These are phyloP conservation scores for Gardenia jasminoides DNA, from an alignment of 257 asterid species.

Conservation along the genomic window DNA sequence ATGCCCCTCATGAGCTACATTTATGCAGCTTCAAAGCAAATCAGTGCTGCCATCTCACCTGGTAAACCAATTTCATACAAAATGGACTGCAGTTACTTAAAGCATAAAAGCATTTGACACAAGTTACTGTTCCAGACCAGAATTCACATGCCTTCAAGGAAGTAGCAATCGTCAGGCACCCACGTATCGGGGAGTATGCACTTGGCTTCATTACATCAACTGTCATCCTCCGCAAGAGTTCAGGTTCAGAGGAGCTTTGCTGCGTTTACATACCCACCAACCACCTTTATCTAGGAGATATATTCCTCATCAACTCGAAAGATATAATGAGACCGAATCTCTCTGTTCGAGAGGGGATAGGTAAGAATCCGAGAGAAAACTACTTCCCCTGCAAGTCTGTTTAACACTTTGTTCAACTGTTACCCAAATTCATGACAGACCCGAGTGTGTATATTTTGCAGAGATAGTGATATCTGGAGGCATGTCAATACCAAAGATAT, in stretches of 20 bases:
- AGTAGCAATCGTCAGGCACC: conserved; percentile 77
- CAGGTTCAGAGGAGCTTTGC: conserved; percentile 77
- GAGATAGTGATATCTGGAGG: conserved; percentile 85
- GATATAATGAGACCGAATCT: conserved; percentile 76
- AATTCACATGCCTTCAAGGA: conserved; percentile 83
- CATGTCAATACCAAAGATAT: conserved; percentile 65
- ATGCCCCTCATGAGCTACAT: conserved; percentile 84
- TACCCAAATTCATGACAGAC: not conserved
- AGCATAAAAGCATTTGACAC: conserved; percentile 2
- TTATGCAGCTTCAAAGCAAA: conserved; percentile 74
- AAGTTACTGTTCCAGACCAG: conserved; percentile 42
- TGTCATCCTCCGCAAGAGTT: conserved; percentile 51
- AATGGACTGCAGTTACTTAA: not conserved
- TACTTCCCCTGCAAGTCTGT: not conserved
- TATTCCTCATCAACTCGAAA: conserved; percentile 66
- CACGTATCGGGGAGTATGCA: conserved; percentile 77
- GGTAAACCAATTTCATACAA: conserved; percentile 33
- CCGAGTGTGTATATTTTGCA: conserved; percentile 23
- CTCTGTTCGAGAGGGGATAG: conserved; percentile 80
- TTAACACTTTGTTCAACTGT: not conserved
- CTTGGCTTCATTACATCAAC: conserved; percentile 76
- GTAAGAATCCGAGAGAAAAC: conserved; percentile 31
- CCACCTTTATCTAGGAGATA: conserved; percentile 88
- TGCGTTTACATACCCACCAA: conserved; percentile 83
- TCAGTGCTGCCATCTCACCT: conserved; percentile 80